These are phyloP conservation scores for Saccharum officinarum DNA, from an alignment of 176 grass and related monocot genomes.

Conservation along the genomic window DNA sequence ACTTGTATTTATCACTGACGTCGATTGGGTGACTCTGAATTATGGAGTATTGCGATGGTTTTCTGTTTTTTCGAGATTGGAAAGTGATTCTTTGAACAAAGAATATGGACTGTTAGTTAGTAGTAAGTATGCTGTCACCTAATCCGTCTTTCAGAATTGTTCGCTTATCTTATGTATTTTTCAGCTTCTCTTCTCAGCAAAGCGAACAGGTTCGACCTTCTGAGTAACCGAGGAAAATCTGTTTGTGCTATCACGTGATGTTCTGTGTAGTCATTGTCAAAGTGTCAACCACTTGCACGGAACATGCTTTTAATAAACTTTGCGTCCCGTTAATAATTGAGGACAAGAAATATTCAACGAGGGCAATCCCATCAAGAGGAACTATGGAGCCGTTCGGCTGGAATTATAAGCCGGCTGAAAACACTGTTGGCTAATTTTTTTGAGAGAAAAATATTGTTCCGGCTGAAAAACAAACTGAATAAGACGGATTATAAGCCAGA, in stretches of 20 bases:
- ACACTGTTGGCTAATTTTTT: no score
- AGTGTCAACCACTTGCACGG: background rate
- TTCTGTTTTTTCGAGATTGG: background rate
- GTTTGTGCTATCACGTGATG: background rate
- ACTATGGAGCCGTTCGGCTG: no score
- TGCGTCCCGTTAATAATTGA: background rate
- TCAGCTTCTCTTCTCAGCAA: no score
- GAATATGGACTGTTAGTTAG: background rate
- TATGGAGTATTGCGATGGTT: background rate
- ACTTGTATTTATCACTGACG: slow-evolving; percentile 40
- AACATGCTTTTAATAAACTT: background rate
- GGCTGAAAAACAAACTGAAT: no score
- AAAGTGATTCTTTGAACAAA: background rate
- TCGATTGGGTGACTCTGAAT: slow-evolving; percentile 20
- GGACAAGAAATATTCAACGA: background rate
- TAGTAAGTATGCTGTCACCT: background rate
- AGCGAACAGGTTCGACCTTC: no score
- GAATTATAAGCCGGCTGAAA: no score
- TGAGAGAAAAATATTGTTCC: no score
- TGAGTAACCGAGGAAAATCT: background rate
- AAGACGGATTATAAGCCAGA: no score
- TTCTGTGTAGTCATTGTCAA: background rate
- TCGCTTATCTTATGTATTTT: no score
- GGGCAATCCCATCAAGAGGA: no score
- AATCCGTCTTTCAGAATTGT: no score